Conservation (phyloP, 495 filamentous ascomycete species). For the Chaetomium cochliodes region DNA sequence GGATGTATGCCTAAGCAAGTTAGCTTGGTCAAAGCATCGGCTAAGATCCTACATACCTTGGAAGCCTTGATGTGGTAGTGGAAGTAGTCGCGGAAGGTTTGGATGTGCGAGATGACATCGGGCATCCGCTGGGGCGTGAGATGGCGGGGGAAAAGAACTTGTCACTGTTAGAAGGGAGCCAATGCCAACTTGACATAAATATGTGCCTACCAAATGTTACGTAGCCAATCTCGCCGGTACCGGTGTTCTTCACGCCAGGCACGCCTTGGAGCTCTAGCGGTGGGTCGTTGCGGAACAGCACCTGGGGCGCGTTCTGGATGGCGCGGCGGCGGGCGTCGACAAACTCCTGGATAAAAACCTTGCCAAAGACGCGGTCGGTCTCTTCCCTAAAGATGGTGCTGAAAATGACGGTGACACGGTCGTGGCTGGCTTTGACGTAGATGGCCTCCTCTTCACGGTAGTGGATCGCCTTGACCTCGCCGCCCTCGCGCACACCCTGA, state of each 20-base stretch:
- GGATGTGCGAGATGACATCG: slow-evolving; percentile 96
- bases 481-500: slow-evolving; percentile 80
- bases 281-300: slow-evolving; percentile 93
- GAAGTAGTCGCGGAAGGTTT: slow-evolving; percentile 99
- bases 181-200: too few relatives aligned
- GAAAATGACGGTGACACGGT: slow-evolving; percentile 98
- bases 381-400: slow-evolving; percentile 97
- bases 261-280: slow-evolving; percentile 87
- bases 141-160: slow-evolving; percentile 94
- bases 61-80: slow-evolving; percentile 99
- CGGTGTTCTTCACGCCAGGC: slow-evolving; percentile 71
- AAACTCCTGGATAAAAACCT: slow-evolving; percentile 93
- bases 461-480: slow-evolving; percentile 92
- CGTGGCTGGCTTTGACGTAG: slow-evolving; percentile 95
- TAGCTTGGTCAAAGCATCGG: background rate
- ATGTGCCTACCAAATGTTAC: slow-evolving; percentile 85
- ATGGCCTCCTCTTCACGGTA: slow-evolving; percentile 99
- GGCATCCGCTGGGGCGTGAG: slow-evolving; percentile 83
- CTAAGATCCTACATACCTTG: slow-evolving; percentile 39
- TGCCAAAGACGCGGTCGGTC: slow-evolving; percentile 94
- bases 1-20: slow-evolving; percentile 77
- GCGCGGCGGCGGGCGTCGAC: slow-evolving; percentile 92
- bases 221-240: slow-evolving; percentile 84
- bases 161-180: slow-evolving; percentile 21
- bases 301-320: slow-evolving; percentile 96